Conservation (phyloP, 2,329 filamentous ascomycete genomes). For the Akanthomyces muscarius region DNA sequence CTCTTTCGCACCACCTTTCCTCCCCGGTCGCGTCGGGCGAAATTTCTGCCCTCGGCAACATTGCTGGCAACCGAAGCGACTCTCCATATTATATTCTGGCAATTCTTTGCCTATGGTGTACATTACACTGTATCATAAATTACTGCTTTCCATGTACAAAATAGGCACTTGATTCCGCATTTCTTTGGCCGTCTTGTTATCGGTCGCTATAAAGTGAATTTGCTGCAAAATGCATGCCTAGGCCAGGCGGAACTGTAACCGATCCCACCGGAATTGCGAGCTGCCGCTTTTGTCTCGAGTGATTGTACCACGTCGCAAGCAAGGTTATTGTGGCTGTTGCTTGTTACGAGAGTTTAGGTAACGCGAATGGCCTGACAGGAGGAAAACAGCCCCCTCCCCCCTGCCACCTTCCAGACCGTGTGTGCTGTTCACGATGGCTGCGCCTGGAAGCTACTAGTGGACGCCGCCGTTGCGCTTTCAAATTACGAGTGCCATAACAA, state of each 20-base stretch:
- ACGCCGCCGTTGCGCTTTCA: neutral
- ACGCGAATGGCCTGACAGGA: slow-evolving; percentile 9
- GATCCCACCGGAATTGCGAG: neutral
- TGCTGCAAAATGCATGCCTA: neutral
- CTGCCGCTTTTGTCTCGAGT: neutral
- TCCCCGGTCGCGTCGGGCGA: neutral
- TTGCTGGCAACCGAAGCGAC: neutral
- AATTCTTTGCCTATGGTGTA: neutral
- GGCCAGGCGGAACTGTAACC: neutral
- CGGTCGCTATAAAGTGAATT: neutral
- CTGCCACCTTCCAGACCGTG: neutral
- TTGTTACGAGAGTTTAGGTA: slow-evolving; percentile 1
- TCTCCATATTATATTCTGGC: neutral
- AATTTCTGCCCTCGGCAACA: neutral
- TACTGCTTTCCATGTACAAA: neutral
- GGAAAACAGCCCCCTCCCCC: too few relatives aligned
- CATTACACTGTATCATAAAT: neutral
- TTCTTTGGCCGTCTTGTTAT: neutral
- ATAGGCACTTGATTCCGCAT: neutral
- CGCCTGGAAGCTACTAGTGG: neutral
- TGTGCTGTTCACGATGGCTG: neutral
- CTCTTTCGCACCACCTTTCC: neutral
- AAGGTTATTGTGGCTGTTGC: neutral
- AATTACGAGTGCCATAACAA: neutral
- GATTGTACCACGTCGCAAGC: neutral